Evolutionary conservation across 139 green algal genomes (phyloP), one percentile per base, ranked within the genome.

Genomic region (Chlamydomonas urium): DNA sequence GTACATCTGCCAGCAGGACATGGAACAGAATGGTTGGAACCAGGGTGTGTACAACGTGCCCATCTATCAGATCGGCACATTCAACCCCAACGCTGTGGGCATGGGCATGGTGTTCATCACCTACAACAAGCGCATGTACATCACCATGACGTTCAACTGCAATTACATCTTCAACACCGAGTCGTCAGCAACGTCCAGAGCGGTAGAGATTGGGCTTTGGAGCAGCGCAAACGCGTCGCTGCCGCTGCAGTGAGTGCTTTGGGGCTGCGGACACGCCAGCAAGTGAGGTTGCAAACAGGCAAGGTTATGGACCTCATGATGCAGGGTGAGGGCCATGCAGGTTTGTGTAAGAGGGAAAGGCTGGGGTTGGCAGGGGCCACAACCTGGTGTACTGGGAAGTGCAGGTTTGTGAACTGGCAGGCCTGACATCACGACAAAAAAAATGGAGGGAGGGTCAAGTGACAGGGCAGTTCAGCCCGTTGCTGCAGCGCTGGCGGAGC

Each of bases 131-230:
- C 60, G 65, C 8, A 34, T 83, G 42, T 83, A 79, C 42, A 47
- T 83, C 42, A 79, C 77, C 26, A 34, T 79, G 32, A 32, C 36
- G 14, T 77, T 79, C n/a, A 38, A 74, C 47, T 83, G 77, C 77
- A 69, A 66, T 36, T 75, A 65, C 58, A 65, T 79, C 53, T 70
- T 79, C 42, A 69, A 21, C 26, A 78, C 76, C 1, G 47, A 62
- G 21, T 50, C 31, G 32, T 26, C 29, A 4, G 37, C 23, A n/a
- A 42, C 8, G 31, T 26, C 8, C 31, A 67, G 23, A 14, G 5
- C 31, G 59, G 59, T 67, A 5, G 59, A 67, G 31, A 26, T 67
- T 38, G 29, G 31, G 23, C 53, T 63, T 6, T 63, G 53, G 53
- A 63, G 21, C 53, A n/a, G 14, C 14, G 14, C 42, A 17, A 17